A percentile compares a stretch with the other conserved stretches of the same genome.
These are phyloP conservation scores for Cystobasidium slooffiae DNA, from an alignment of 1,284 basidiomycete genomes.

Conservation along the genomic window DNA sequence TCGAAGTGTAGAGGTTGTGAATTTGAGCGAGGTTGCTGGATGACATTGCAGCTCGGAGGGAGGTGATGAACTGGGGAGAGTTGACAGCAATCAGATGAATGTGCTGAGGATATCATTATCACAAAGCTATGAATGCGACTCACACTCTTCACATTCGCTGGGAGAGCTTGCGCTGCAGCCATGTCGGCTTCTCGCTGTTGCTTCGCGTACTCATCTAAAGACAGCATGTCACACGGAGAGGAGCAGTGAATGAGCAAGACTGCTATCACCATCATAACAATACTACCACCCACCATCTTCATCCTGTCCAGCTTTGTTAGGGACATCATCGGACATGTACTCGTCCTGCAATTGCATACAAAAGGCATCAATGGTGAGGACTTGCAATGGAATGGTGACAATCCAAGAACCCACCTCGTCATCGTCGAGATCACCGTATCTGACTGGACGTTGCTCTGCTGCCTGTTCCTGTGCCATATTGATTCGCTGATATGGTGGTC, in stretches of 20 bases:
- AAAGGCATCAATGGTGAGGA: neutral
- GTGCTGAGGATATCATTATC: no score
- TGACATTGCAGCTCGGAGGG: conserved; percentile 41
- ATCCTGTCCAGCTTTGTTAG: conserved; percentile 22
- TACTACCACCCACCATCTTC: conserved; percentile 25
- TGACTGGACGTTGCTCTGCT: conserved; percentile 15
- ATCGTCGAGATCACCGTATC: conserved; percentile 44
- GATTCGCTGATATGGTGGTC: neutral
- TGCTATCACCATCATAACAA: no score
- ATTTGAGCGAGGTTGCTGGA: conserved; percentile 44
- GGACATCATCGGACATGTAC: conserved; percentile 41
- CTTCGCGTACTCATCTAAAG: conserved; percentile 37
- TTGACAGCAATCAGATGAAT: neutral
- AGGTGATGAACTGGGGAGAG: conserved; percentile 39
- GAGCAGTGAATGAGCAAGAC: neutral
- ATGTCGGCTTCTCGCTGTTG: conserved; percentile 35
- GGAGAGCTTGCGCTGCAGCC: conserved; percentile 37
- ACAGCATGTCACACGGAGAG: neutral
- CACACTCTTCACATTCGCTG: conserved; percentile 40
- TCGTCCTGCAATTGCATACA: conserved; percentile 32
- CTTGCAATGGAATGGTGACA: neutral
- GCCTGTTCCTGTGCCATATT: conserved; percentile 25
- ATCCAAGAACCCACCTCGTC: conserved; percentile 27
- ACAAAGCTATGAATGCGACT: neutral
- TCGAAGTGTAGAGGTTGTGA: conserved; percentile 41